phyloP scores from a whole-genome alignment of 352 stramenopile genomes.

The Pythium aristosporum region DNA sequence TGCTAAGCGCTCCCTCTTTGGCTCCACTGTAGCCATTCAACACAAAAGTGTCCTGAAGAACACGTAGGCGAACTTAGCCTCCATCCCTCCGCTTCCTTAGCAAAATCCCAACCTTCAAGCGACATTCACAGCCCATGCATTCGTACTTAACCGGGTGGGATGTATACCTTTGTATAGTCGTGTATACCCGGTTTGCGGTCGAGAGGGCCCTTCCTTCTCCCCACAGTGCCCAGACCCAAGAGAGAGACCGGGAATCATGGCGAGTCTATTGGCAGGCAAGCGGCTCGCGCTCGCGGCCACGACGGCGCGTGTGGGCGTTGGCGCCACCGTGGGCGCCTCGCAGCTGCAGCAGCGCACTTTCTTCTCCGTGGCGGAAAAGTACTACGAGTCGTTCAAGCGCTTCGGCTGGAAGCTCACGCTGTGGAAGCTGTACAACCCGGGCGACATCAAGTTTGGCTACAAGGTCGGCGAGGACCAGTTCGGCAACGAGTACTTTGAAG shows the following conservation, averaged over 20 bases:
- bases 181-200: slow-evolving; percentile 23
- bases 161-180: slow-evolving; percentile 3
- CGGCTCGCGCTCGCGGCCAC: slow-evolving; percentile 19
- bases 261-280: slow-evolving; percentile 34
- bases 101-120: not conserved
- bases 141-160: slow-evolving; percentile 1
- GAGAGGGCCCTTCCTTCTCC: slow-evolving; percentile 10
- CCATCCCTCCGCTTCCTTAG: not conserved
- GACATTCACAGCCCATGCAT: not conserved
- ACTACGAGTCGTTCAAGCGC: slow-evolving; percentile 75
- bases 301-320: slow-evolving; percentile 3
- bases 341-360: slow-evolving; percentile 62
- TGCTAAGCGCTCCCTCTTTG: slow-evolving; percentile 12
- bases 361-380: slow-evolving; percentile 82
- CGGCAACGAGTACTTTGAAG: slow-evolving; percentile 87
- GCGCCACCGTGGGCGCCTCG: slow-evolving; percentile 1
- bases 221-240: not conserved
- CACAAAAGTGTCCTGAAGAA: not conserved
- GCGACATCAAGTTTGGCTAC: slow-evolving; percentile 87
- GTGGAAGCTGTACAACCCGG: slow-evolving; percentile 89
- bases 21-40: slow-evolving; percentile 3
- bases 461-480: slow-evolving; percentile 81
- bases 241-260: slow-evolving; percentile 12
- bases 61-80: slow-evolving; percentile 19
- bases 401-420: slow-evolving; percentile 79